Conservation (phyloP, 1,284 basidiomycete genomes). For the Rhizopogon hawkerae region DNA sequence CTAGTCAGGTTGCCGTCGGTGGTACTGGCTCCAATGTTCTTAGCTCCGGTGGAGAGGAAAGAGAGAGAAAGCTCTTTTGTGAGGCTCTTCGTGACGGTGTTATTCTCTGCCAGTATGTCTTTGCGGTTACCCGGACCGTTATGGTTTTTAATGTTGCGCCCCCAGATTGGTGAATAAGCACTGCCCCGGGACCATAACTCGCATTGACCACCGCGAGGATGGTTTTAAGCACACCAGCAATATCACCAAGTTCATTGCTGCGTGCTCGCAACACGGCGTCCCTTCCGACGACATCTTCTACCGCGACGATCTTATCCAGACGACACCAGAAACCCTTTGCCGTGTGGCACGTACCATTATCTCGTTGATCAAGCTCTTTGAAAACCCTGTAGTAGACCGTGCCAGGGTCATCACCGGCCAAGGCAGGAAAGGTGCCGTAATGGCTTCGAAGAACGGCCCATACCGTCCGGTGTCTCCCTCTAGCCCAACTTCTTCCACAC, state of each 20-base stretch:
- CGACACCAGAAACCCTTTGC: conserved; percentile 48
- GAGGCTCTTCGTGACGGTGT: conserved; percentile 77
- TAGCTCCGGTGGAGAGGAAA: conserved; percentile 56
- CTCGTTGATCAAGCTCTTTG: conserved; percentile 54
- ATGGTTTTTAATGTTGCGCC: background rate
- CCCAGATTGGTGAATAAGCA: conserved; percentile 67
- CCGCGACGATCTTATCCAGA: conserved; percentile 59
- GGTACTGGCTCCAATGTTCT: conserved; percentile 31
- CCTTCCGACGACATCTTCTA: conserved; percentile 57
- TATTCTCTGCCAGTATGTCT: conserved; percentile 75
- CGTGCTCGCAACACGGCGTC: conserved; percentile 58
- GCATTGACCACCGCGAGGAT: conserved; percentile 62
- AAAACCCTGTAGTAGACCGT: conserved; percentile 37
- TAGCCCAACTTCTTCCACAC: conserved; percentile 50
- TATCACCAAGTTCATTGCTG: conserved; percentile 64
- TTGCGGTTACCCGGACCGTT: conserved; percentile 4
- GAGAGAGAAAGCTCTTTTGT: conserved; percentile 62
- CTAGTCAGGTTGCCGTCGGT: conserved; percentile 33
- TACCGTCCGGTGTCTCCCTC: conserved; percentile 30
- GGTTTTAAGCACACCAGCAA: conserved; percentile 57
- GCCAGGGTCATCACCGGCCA: conserved; percentile 39
- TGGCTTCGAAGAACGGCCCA: conserved; percentile 16
- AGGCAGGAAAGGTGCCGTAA: conserved; percentile 18
- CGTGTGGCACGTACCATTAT: conserved; percentile 63
- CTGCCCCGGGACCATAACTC: conserved; percentile 49